These are phyloP conservation scores for Exophiala aquamarina DNA, from an alignment of 2,329 filamentous ascomycete species.

Conservation along the genomic window DNA sequence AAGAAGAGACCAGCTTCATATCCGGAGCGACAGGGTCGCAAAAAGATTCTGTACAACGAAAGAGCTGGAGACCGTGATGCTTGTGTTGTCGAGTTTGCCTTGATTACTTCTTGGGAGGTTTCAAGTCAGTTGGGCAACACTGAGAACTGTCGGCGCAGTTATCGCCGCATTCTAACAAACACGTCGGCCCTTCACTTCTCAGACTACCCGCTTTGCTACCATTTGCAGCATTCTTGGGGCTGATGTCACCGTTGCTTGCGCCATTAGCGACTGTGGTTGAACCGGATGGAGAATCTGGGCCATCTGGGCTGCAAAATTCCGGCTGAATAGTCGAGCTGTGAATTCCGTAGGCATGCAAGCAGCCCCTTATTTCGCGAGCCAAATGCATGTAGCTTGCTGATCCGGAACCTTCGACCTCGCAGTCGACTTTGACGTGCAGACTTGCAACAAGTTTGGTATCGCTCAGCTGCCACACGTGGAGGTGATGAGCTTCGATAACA, in stretches of 20 bases:
- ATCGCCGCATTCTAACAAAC: conserved; percentile 49
- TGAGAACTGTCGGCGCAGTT: conserved; percentile 37
- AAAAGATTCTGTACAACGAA: too few relatives aligned
- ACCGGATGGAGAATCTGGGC: conserved; percentile 9
- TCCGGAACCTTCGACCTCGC: conserved; percentile 80
- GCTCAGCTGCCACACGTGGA: conserved; percentile 96
- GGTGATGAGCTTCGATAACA: conserved; percentile 87
- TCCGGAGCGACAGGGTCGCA: background rate
- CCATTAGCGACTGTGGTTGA: conserved; percentile 16
- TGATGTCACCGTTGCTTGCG: conserved; percentile 7
- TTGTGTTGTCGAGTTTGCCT: too few relatives aligned
- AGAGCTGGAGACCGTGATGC: too few relatives aligned
- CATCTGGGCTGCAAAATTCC: conserved; percentile 56
- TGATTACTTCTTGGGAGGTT: conserved; percentile 18
- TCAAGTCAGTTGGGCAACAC: conserved; percentile 27
- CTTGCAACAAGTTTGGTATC: conserved; percentile 93
- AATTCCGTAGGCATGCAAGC: conserved; percentile 92
- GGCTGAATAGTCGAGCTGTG: conserved; percentile 97
- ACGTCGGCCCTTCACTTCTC: conserved; percentile 40
- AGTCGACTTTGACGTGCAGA: conserved; percentile 88
- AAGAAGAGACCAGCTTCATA: too few relatives aligned
- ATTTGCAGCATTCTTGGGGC: conserved; percentile 18
- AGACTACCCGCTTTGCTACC: conserved; percentile 39
- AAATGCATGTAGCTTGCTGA: conserved; percentile 84
- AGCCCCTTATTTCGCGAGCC: conserved; percentile 77